Base-by-base conservation (phyloP, 768 basidiomycete genomes). In the Mycena sanguinolenta region DNA sequence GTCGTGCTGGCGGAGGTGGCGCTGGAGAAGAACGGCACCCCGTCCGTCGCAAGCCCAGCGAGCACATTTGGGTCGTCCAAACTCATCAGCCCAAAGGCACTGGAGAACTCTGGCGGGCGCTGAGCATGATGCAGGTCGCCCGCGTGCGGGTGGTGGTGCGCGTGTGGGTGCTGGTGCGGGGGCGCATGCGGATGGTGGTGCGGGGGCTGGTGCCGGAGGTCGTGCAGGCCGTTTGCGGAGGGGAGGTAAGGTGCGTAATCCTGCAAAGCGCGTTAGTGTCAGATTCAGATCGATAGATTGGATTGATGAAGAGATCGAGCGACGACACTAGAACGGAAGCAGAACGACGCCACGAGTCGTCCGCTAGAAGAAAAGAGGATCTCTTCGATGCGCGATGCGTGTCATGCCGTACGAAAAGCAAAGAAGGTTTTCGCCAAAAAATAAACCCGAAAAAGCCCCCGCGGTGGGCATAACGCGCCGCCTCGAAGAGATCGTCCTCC, bases 41-140 rank as follows among this genome's bases (percentile, higher is more conserved):
- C 87, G 67, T 91, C 90, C 4, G 77, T 78, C 1, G 89, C 78
- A 57, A 93, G 82, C 2, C 90, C 87, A 0, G 91, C 89, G 42
- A 94, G 83, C 10, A 91, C 89, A 63, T 86, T 86, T 1, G 90
- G 88, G 75, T 95, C 93, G 65, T 94, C 93, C 59, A 95, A 84
- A 23, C 89, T 89, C 90, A 95, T 88, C 60, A 91, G 84, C 10
- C 92, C 93, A 76, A 95, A 94, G 1, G 90, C 91, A 27, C 85
- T 86, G 5, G 86, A 88, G 75, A 92, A 87, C 73, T 70, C 55
- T 64, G 66, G 63, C 25, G 44, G 61, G 23, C 50, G 53, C 53
- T 50, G 32, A 10, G 32, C 6, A 10, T 34, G 32, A 49, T 67
- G 61, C 12, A 49, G 42, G 65, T 59, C 66, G 32, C 12, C 13